A percentile compares a stretch with the other conserved stretches of the same genome.
These are phyloP conservation scores for Haematococcus sp. DNA, from an alignment of 139 green algal genomes.

Conservation along the genomic window DNA sequence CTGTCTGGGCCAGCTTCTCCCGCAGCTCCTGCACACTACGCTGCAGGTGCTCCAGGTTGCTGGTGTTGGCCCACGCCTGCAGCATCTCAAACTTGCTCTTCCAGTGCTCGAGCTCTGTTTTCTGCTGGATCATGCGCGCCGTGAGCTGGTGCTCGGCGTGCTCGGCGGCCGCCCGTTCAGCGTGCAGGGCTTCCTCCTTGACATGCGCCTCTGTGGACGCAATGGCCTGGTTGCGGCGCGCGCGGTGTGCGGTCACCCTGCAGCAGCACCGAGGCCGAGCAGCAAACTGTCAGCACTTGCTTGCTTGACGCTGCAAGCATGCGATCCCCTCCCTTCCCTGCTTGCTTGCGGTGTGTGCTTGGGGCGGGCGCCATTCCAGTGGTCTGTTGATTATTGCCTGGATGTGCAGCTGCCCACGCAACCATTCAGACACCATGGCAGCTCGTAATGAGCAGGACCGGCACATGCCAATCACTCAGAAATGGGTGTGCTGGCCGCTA, in stretches of 20 bases:
- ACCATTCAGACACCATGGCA: too few relatives aligned
- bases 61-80: not conserved
- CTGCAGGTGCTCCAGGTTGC: not conserved
- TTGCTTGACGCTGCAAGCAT: too few relatives aligned
- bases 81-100: not conserved
- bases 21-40: constrained; percentile 5
- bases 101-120: not conserved
- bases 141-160: not conserved
- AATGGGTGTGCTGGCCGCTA: too few relatives aligned
- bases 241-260: not conserved
- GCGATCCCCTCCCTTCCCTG: too few relatives aligned
- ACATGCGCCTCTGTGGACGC: not conserved
- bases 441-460: too few relatives aligned
- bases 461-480: too few relatives aligned
- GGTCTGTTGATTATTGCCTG: too few relatives aligned
- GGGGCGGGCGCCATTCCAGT: too few relatives aligned
- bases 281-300: too few relatives aligned
- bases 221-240: not conserved
- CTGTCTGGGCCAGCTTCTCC: too few relatives aligned
- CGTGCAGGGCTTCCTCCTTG: not conserved
- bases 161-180: not conserved
- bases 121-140: not conserved
- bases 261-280: not conserved
- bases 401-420: too few relatives aligned
- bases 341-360: too few relatives aligned